Percentiles rank a stretch among this genome's conserved stretches.
Evolutionary conservation across 495 filamentous ascomycete species (phyloP).

Genomic region (Talaromyces nanjingensis): DNA sequence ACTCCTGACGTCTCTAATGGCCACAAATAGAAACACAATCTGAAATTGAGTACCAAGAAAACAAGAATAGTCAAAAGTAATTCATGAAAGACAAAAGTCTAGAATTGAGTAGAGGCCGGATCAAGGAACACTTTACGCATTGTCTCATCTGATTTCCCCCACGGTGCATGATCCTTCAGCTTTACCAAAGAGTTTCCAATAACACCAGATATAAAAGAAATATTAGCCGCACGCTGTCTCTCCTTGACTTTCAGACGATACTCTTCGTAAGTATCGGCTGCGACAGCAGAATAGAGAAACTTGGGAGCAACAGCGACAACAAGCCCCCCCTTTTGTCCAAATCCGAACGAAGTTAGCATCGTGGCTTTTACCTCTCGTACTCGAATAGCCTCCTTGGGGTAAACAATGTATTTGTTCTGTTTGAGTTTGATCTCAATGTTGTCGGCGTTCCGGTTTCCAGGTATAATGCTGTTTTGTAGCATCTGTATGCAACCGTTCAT

Average conservation of each 20-base stretch:
- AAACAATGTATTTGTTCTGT: conserved; percentile 95
- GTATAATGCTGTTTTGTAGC: conserved; percentile 84
- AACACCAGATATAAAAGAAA: conserved; percentile 92
- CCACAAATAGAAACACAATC: no score
- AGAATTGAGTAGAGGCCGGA: conserved; percentile 40
- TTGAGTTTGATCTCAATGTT: conserved; percentile 94
- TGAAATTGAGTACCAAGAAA: no score
- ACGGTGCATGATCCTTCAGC: conserved; percentile 84
- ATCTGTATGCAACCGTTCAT: conserved; percentile 96
- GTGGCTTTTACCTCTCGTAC: conserved; percentile 97
- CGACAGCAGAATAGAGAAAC: conserved; percentile 91
- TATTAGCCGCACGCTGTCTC: conserved; percentile 94
- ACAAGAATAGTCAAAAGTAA: background rate
- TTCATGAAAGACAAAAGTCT: background rate
- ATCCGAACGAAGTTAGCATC: conserved; percentile 96
- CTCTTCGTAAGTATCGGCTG: conserved; percentile 67
- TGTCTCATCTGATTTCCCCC: conserved; percentile 62
- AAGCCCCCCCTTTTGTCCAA: conserved; percentile 97
- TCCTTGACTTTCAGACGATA: conserved; percentile 84
- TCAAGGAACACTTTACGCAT: conserved; percentile 84
- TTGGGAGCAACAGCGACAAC: conserved; percentile 92
- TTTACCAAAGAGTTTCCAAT: conserved; percentile 96
- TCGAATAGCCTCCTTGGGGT: conserved; percentile 88
- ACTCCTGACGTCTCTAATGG: no score
- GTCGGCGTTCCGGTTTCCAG: conserved; percentile 79